Evolutionary conservation across 768 basidiomycete genomes (phyloP), one percentile per base, ranked within the genome.

Genomic region (Xerocomus potaroensis): DNA sequence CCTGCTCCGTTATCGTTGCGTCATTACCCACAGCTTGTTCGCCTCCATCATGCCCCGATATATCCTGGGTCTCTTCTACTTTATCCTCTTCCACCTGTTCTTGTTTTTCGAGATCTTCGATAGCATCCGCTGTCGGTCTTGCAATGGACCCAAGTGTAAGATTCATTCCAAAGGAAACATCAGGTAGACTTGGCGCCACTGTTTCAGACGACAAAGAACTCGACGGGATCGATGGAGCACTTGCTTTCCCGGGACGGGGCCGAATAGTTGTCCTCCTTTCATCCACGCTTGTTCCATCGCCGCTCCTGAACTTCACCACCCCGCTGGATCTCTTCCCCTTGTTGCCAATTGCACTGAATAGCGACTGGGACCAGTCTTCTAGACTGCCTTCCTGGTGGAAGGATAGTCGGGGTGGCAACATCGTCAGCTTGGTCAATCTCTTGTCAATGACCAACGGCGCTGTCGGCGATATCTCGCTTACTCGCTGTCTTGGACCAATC

Each of bases 361-460:
- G 54, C 6, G 76, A 70, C 54, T 77, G 72, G 9, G 76, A 71
- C 82, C 81, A 83, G 22, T 70, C 69, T 9, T 72, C 69, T 22
- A 81, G 65, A 50, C 75, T 79, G 10, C 48, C 45, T 42, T 76
- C 73, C 29, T 70, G 69, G 48, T 79, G 77, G 23, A 81, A 66
- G 5, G 80, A 81, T 24, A 83, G 56, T 12, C 81, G 74, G 10
- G 81, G 81, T 0, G 81, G 76, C 24, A 57, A 24, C 15, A 38
- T 50, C 10, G 52, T 57, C n/a, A 59, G 29, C 37, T 53, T 56
- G 24, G 43, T 19, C 33, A 57, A 6, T 36, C 46, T 49, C 45
- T 61, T 60, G 46, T 62, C 63, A 31, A 69, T 57, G 36, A 68
- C 56, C 10, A 72, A 51, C 29, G 69, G 66, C 12, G 63, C 65